Evolutionary conservation across 768 basidiomycete species (phyloP), one percentile per base, ranked within the genome.

Genomic region (Suillus americanus): DNA sequence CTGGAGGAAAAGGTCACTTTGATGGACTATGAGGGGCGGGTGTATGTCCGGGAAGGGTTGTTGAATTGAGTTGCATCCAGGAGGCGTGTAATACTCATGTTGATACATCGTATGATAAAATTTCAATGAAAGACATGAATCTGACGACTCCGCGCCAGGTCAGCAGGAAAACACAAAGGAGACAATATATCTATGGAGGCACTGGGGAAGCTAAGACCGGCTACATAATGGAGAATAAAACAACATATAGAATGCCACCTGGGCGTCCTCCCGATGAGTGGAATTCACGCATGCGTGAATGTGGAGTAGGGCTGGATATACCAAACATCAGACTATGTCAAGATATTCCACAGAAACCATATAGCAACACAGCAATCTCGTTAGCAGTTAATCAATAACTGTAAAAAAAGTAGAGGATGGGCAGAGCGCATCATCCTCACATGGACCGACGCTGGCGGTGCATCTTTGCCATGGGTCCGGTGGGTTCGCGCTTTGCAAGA

Each of bases 11-110:
- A 56, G 43, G 8, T 71, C 51, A 40, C 18, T 35, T 56, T 74
- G 50, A 67, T 64, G 51, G 77, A 74, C 4, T 77, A 75, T 66
- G 75, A 78, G 60, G 75, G 75, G 25, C 66, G 71, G 38, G 69
- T 75, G 46, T 75, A 71, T 54, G 48, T 70, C 54, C 63, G 62
- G 33, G 62, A 56, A 30, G 57, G 30, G 5, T 59, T 62, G 46
- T 28, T 8, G 63, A 46, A 37, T 41, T 50, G 23, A 43, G 16
- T 51, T 18, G 50, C 8, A 51, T 30, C 2, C 28, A 28, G 28
- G 18, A 8, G 13, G 25, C 61, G 33, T 20, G 53, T 54, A n/a
- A 3, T n/a, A 38, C 16, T 5, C 23, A 25, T 40, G 56, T 25
- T 38, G 23, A 25, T 25, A 14, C 8, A 23, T 13, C 14, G 38